Conservation (phyloP, 179 eudicot genomes). For the Gypsophila paniculata region DNA sequence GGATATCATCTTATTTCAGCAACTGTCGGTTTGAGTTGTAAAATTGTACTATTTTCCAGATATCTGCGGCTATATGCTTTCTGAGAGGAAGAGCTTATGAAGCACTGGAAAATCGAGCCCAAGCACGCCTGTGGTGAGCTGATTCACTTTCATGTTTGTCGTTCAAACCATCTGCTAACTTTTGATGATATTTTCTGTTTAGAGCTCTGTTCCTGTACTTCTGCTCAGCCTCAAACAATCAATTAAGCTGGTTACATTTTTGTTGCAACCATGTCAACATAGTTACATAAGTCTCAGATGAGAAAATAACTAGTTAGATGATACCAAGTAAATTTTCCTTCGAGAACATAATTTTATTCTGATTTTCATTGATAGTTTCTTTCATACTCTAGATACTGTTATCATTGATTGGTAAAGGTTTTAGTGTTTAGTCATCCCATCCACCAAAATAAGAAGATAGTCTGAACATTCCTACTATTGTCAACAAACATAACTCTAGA, state of each 20-base stretch:
- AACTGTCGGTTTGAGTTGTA: background rate
- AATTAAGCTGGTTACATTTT: background rate
- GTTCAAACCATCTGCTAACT: too few relatives aligned
- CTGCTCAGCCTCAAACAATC: too few relatives aligned
- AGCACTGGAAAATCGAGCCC: constrained; percentile 89
- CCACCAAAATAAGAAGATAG: too few relatives aligned
- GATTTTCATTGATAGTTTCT: background rate
- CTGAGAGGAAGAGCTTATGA: constrained; percentile 93
- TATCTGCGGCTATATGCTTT: constrained; percentile 84
- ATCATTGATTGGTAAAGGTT: background rate
- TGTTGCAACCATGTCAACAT: background rate
- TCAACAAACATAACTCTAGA: too few relatives aligned
- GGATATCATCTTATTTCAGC: background rate
- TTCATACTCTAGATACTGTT: background rate
- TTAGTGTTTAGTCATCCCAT: background rate
- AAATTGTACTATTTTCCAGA: constrained; percentile 40
- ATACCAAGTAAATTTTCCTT: background rate
- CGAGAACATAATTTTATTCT: background rate
- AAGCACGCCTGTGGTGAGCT: constrained; percentile 87
- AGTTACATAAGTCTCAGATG: background rate
- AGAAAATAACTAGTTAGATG: background rate
- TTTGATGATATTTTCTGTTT: background rate
- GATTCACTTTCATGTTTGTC: constrained; percentile 4
- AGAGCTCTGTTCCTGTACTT: background rate
- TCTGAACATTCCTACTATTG: too few relatives aligned